These are phyloP conservation scores for Penicillium subrubescens DNA, from an alignment of 495 filamentous ascomycete species.

Conservation along the genomic window DNA sequence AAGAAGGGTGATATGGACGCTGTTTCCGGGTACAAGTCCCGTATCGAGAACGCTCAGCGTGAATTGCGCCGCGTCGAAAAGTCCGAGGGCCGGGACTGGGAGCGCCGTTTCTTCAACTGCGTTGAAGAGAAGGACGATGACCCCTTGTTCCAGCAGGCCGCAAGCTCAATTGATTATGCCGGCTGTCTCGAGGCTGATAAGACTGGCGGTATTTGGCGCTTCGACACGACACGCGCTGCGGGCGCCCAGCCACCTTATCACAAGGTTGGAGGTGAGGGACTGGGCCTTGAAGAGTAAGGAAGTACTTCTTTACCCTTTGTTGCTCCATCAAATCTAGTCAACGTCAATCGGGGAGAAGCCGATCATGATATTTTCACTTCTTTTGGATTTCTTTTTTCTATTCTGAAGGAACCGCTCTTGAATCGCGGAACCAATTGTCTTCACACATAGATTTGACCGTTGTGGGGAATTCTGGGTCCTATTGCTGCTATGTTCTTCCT, in stretches of 20 bases:
- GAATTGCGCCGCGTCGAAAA: conserved; percentile 81
- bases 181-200: conserved; percentile 68
- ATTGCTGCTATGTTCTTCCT: conserved; percentile 3
- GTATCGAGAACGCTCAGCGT: conserved; percentile 90
- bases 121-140: conserved; percentile 53
- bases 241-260: conserved; percentile 48
- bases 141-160: conserved; percentile 58
- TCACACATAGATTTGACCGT: conserved; percentile 29
- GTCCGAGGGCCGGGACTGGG: conserved; percentile 76
- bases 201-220: conserved; percentile 88
- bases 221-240: conserved; percentile 67
- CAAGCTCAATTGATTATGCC: conserved; percentile 53
- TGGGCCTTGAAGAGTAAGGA: conserved; percentile 37
- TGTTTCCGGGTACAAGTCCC: conserved; percentile 74
- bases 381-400: conserved; percentile 5
- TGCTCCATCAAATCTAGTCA: neutral
- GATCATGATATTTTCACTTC: conserved; percentile 10
- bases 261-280: conserved; percentile 41
- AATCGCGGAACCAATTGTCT: conserved; percentile 13
- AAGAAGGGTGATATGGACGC: conserved; percentile 79
- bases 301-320: neutral
- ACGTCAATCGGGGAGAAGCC: neutral
- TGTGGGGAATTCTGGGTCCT: conserved; percentile 9
- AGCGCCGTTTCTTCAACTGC: conserved; percentile 78
- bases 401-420: neutral